A percentile compares a stretch with the other conserved stretches of the same genome.
phyloP scores from a whole-genome alignment of 2,329 filamentous ascomycete genomes.

The Botrytis hyacinthi region DNA sequence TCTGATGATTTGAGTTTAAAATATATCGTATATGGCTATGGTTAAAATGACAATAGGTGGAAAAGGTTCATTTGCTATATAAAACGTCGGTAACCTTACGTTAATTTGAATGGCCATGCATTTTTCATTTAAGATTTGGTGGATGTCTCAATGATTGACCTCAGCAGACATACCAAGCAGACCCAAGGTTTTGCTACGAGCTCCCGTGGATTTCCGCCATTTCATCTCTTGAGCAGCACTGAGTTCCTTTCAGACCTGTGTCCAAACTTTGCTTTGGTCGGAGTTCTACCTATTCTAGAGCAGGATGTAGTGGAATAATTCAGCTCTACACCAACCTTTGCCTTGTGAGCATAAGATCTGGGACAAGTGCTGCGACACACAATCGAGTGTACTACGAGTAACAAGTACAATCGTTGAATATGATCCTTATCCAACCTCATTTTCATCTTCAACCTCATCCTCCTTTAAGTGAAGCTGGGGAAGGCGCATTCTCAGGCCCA shows the following conservation, averaged over 20 bases:
- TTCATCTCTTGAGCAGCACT: accelerated
- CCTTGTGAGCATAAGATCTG: no score
- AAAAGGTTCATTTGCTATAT: background rate
- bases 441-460: no score
- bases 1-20: background rate
- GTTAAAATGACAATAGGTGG: background rate
- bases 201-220: no score
- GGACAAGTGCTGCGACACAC: background rate
- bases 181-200: no score
- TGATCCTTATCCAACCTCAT: no score
- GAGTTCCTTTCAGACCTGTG: background rate
- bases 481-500: no score
- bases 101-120: background rate
- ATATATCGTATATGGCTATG: no score
- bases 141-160: background rate
- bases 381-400: background rate
- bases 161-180: background rate
- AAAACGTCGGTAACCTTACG: background rate
- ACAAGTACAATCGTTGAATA: background rate
- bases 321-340: background rate
- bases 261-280: background rate
- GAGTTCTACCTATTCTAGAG: background rate
- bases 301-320: background rate
- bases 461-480: no score
- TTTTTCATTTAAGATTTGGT: background rate